These are phyloP conservation scores for Trichophyton schoenleinii DNA, from an alignment of 2,329 filamentous ascomycete genomes.

Conservation along the genomic window DNA sequence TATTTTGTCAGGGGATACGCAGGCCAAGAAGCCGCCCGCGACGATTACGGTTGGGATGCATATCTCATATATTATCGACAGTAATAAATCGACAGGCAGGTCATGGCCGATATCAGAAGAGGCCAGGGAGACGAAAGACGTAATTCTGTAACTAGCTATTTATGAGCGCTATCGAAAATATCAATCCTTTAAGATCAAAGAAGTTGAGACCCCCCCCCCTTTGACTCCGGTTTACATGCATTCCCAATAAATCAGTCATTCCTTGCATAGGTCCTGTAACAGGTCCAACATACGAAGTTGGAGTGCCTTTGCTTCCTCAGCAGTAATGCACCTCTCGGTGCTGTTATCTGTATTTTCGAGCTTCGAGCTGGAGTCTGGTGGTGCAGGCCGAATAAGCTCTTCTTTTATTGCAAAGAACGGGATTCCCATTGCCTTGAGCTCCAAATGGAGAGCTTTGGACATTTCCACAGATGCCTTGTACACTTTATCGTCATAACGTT, in stretches of 20 bases:
- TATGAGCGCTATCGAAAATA: not conserved
- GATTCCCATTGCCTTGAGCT: slow-evolving; percentile 46
- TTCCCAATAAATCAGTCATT: slow-evolving; percentile 12
- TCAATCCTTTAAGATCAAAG: not conserved
- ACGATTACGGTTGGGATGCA: no score
- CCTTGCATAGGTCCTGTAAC: slow-evolving; percentile 39
- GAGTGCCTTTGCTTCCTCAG: slow-evolving; percentile 32
- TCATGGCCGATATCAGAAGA: not conserved
- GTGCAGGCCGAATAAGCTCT: slow-evolving; percentile 25
- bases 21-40: not conserved
- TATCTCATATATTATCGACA: no score
- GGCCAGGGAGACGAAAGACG: not conserved
- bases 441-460: slow-evolving; percentile 44
- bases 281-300: slow-evolving; percentile 39
- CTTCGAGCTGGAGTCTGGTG: not conserved
- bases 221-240: not conserved
- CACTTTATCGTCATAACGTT: slow-evolving; percentile 50
- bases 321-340: slow-evolving; percentile 23
- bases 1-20: not conserved
- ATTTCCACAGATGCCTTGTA: slow-evolving; percentile 48
- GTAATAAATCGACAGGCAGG: not conserved
- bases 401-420: slow-evolving; percentile 47
- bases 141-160: not conserved
- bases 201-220: not conserved
- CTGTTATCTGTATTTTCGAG: not conserved